These are phyloP conservation scores for Aegilops umbellulata DNA, from an alignment of 176 grass and related monocot species.

Conservation along the genomic window DNA sequence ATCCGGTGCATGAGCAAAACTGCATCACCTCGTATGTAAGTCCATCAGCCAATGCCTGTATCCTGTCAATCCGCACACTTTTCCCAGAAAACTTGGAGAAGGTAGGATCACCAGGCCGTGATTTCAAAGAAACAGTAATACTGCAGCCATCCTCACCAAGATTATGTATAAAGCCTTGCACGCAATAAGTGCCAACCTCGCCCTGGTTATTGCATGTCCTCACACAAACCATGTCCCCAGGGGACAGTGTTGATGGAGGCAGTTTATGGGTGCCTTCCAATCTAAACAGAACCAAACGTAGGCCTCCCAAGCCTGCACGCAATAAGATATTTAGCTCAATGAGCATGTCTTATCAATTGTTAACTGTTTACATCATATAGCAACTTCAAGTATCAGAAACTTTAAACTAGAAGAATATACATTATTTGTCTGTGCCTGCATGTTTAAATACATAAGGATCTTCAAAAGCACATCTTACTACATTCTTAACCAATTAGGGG, in stretches of 20 bases:
- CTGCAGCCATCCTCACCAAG: slow-evolving; percentile 75
- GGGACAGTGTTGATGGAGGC: slow-evolving; percentile 72
- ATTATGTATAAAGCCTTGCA: slow-evolving; percentile 80
- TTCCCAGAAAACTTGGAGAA: slow-evolving; percentile 82
- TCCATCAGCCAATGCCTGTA: slow-evolving; percentile 82
- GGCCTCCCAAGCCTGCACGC: slow-evolving; percentile 62
- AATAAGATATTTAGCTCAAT: background rate
- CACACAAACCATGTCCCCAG: slow-evolving; percentile 85
- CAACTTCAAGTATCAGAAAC: background rate
- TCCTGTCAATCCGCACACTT: slow-evolving; percentile 69
- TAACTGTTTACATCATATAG: background rate
- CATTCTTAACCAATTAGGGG: background rate
- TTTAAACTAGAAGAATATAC: slow-evolving; percentile 7
- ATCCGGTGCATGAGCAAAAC: background rate
- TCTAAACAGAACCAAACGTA: slow-evolving; percentile 82
- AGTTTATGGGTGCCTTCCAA: slow-evolving; percentile 64
- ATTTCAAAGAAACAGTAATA: slow-evolving; percentile 77
- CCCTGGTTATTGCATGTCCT: slow-evolving; percentile 71
- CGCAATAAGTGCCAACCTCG: slow-evolving; percentile 58
- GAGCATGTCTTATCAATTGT: background rate
- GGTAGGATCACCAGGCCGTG: slow-evolving; percentile 67
- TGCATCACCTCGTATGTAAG: slow-evolving; percentile 78
- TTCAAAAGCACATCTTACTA: background rate
- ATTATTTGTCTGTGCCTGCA: background rate
- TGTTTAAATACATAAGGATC: background rate